These are phyloP conservation scores for Cercospora sesami DNA, from an alignment of 2,329 filamentous ascomycete genomes.

Conservation along the genomic window DNA sequence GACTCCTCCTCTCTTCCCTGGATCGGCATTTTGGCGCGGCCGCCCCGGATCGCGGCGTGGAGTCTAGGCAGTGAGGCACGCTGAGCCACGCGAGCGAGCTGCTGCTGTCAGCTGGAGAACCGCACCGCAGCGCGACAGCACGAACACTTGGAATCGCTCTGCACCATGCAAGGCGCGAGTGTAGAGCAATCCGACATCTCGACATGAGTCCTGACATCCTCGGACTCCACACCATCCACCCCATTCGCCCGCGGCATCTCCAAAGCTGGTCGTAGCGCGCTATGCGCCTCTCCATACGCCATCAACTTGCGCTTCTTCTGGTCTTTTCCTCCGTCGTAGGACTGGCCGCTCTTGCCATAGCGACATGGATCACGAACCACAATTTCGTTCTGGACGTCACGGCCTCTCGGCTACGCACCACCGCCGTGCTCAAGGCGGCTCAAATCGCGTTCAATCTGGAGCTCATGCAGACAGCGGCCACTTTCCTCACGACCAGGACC, in stretches of 20 bases:
- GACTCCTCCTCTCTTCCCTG: not conserved
- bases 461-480: conserved; percentile 73
- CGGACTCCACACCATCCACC: not conserved
- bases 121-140: not conserved
- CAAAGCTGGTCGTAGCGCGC: conserved; percentile 1
- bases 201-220: not conserved
- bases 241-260: not conserved
- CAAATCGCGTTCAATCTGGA: conserved; percentile 77
- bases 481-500: conserved; percentile 66
- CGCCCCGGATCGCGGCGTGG: not conserved
- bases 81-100: not conserved
- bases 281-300: conserved; percentile 85
- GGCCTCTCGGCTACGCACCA: conserved; percentile 64
- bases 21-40: not conserved
- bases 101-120: not conserved
- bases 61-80: not conserved
- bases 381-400: conserved; percentile 61
- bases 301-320: conserved; percentile 81
- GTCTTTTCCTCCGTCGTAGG: conserved; percentile 71
- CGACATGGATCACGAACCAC: conserved; percentile 65
- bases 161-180: not conserved
- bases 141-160: not conserved
- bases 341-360: conserved; percentile 77
- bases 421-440: conserved; percentile 84
- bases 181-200: not conserved